A percentile compares a stretch with the other conserved stretches of the same genome.
Conservation (phyloP, 2,329 filamentous ascomycete genomes). For the Teratosphaeria gauchensis region DNA sequence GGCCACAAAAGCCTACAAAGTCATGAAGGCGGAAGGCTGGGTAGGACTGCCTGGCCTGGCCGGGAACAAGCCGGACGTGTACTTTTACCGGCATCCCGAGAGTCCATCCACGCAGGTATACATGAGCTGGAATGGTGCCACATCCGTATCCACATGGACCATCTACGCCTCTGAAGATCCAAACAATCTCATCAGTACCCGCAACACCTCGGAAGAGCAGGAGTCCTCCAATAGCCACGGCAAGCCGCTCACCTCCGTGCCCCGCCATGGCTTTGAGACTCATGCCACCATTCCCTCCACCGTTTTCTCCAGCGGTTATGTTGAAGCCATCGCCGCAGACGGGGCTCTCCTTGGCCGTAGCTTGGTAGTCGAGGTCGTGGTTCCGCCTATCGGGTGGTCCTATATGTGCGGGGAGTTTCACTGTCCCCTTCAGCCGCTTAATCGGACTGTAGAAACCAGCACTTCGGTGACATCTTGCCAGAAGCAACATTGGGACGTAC, state of each 20-base stretch:
- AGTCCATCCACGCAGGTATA: background rate
- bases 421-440: background rate
- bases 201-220: too few species aligned
- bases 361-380: background rate
- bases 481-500: background rate
- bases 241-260: too few species aligned
- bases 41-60: background rate
- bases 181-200: too few species aligned
- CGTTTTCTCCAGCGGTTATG: background rate
- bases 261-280: background rate
- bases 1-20: too few species aligned
- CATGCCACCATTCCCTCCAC: background rate
- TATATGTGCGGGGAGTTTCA: background rate
- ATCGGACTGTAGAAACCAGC: background rate
- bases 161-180: slow-evolving; percentile 8
- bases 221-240: too few species aligned
- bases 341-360: background rate
- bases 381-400: background rate
- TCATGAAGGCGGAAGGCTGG: background rate
- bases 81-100: background rate
- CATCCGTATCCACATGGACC: slow-evolving; percentile 1
- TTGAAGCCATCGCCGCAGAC: background rate
- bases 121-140: background rate
- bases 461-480: background rate
- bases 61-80: background rate